A percentile compares a stretch with the other conserved stretches of the same genome.
phyloP scores from a whole-genome alignment of 1,139 yeast species.

The Meyerozyma sp. region DNA sequence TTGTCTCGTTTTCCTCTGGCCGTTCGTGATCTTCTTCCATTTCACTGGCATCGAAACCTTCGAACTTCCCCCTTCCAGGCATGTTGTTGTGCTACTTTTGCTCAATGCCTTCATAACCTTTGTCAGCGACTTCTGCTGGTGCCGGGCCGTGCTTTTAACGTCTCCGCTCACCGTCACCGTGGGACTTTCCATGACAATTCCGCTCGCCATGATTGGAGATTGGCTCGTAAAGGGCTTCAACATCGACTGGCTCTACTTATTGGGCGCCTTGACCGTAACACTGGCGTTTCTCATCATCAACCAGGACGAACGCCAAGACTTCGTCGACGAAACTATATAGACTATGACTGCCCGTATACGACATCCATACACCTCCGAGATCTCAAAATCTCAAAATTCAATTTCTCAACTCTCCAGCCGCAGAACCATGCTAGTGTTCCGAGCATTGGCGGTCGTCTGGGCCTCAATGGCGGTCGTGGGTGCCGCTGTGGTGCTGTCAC shows the following conservation, averaged over 20 bases:
- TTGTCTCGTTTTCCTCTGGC: slow-evolving; percentile 78
- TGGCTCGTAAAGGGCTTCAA: slow-evolving; percentile 62
- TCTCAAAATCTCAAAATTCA: not conserved
- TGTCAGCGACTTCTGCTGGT: slow-evolving; percentile 92
- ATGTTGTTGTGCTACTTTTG: slow-evolving; percentile 50
- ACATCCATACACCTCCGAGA: not conserved
- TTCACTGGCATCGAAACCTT: slow-evolving; percentile 60
- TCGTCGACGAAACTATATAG: slow-evolving; percentile 14
- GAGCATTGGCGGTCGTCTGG: not conserved
- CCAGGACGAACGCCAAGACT: slow-evolving; percentile 64
- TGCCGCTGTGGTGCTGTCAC: not conserved
- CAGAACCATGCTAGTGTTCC: not conserved
- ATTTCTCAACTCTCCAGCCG: not conserved
- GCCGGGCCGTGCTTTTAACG: slow-evolving; percentile 86
- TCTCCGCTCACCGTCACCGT: slow-evolving; percentile 94
- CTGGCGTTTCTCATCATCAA: slow-evolving; percentile 81
- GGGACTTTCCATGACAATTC: slow-evolving; percentile 88
- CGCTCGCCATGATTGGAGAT: slow-evolving; percentile 91
- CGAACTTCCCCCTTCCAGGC: slow-evolving; percentile 55
- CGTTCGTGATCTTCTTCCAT: slow-evolving; percentile 64
- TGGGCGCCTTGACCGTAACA: slow-evolving; percentile 79
- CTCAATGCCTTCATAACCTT: slow-evolving; percentile 74
- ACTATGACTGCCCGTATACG: not conserved
- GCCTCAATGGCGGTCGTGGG: not conserved
- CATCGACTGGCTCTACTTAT: slow-evolving; percentile 56